Evolutionary conservation across 805 yeast genomes (phyloP).

Genomic region (Saturnispora quitensis): DNA sequence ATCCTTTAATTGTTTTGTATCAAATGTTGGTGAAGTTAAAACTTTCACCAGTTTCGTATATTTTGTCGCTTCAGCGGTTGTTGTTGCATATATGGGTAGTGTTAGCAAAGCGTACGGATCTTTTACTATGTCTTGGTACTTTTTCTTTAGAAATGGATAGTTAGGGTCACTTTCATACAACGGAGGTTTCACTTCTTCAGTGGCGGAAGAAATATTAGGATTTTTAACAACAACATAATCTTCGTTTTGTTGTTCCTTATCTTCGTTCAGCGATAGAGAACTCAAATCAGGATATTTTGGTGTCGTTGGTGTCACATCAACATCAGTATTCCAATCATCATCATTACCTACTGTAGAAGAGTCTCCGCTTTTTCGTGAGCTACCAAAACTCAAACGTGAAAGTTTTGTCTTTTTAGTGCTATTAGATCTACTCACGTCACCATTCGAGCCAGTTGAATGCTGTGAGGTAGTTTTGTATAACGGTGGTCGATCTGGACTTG

Average conservation of each 20-base stretch:
- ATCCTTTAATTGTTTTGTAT: conserved; percentile 60
- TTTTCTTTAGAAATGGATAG: conserved; percentile 21
- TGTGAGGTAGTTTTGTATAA: background rate
- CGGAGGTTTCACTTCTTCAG: background rate
- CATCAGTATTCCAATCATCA: conserved; percentile 11
- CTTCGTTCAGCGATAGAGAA: background rate
- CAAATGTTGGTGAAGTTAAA: conserved; percentile 46
- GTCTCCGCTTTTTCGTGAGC: background rate
- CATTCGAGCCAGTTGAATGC: conserved; percentile 6
- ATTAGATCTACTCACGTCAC: conserved; percentile 2
- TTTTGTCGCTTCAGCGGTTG: conserved; percentile 39
- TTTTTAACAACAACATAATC: conserved; percentile 3
- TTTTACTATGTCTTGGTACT: conserved; percentile 31
- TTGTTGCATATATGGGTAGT: conserved; percentile 19
- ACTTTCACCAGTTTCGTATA: conserved; percentile 60
- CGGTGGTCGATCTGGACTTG: conserved; percentile 8
- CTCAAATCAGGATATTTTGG: conserved; percentile 2
- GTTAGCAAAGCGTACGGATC: conserved; percentile 34
- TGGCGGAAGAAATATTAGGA: conserved; percentile 30
- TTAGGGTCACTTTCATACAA: conserved; percentile 13
- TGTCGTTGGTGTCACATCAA: background rate
- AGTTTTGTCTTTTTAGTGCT: conserved; percentile 7
- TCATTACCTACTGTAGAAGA: conserved; percentile 6
- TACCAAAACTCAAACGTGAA: conserved; percentile 4
- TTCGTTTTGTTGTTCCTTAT: background rate